Percentiles rank a stretch among this genome's conserved stretches.
These are phyloP conservation scores for Macrophomina pseudophaseolina DNA, from an alignment of 2,329 filamentous ascomycete species.

Conservation along the genomic window DNA sequence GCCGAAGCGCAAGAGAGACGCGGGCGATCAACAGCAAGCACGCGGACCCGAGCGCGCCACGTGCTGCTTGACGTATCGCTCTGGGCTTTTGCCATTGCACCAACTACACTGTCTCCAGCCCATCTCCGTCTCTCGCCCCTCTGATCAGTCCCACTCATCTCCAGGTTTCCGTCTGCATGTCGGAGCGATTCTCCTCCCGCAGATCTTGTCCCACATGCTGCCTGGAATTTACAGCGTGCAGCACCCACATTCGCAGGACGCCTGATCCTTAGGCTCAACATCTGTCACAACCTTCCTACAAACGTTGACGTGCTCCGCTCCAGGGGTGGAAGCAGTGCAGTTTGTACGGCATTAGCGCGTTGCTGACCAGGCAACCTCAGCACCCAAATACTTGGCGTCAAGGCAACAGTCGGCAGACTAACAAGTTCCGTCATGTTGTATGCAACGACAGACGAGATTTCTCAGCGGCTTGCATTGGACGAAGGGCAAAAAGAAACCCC, in stretches of 20 bases:
- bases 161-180: constrained; percentile 9
- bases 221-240: background rate
- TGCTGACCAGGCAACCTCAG: background rate
- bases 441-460: background rate
- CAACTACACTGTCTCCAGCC: background rate
- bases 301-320: background rate
- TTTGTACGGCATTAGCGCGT: constrained; percentile 5
- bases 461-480: constrained; percentile 3
- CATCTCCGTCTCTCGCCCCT: background rate
- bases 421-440: background rate
- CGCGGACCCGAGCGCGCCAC: constrained; percentile 7
- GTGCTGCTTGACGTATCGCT: constrained; percentile 1
- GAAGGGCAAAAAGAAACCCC: too few relatives aligned
- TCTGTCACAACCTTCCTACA: background rate
- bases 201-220: background rate
- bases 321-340: background rate
- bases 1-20: background rate
- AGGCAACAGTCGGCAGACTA: background rate
- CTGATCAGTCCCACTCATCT: background rate
- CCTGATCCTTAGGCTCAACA: background rate
- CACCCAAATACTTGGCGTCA: background rate
- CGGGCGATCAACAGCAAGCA: constrained; percentile 6
- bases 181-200: background rate
- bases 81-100: too few relatives aligned
- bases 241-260: background rate